Percentiles rank a stretch among this genome's conserved stretches.
Evolutionary conservation across 805 yeast genomes (phyloP).

Genomic region (Wickerhamiella alocasiicola): DNA sequence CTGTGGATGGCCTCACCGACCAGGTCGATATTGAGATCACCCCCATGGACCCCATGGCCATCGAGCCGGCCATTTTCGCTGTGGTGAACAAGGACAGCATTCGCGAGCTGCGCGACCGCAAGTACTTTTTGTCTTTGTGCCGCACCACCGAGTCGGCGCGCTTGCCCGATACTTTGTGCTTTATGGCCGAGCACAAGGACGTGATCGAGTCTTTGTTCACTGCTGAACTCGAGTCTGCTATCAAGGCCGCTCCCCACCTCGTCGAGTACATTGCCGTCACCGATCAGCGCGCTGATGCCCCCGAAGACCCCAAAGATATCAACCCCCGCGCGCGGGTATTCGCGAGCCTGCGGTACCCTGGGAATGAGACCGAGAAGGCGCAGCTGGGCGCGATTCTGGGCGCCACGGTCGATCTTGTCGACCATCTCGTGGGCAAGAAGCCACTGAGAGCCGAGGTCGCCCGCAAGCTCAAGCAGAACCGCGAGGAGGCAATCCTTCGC

Average conservation of each 20-base stretch:
- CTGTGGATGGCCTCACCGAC: constrained; percentile 36
- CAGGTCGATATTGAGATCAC: constrained; percentile 50
- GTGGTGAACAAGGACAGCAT: constrained; percentile 75
- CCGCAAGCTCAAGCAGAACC: constrained; percentile 62
- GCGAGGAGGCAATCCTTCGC: constrained; percentile 62
- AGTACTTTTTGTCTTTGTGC: constrained; percentile 76
- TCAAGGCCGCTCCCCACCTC: constrained; percentile 33
- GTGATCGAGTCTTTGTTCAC: constrained; percentile 54
- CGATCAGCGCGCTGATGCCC: constrained; percentile 69
- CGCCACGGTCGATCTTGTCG: constrained; percentile 49
- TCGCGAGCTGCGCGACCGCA: constrained; percentile 60
- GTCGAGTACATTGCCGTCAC: constrained; percentile 66
- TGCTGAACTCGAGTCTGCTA: constrained; percentile 34
- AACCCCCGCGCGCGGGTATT: constrained; percentile 31
- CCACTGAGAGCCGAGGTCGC: constrained; percentile 58
- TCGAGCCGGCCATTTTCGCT: constrained; percentile 68
- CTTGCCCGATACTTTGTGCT: constrained; percentile 62
- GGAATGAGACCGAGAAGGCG: constrained; percentile 37
- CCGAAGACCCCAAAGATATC: constrained; percentile 34
- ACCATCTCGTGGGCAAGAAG: constrained; percentile 40
- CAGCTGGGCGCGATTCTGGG: constrained; percentile 39
- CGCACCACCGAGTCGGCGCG: constrained; percentile 60
- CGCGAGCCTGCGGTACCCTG: constrained; percentile 42
- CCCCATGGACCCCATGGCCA: constrained; percentile 34
- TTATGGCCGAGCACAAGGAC: constrained; percentile 82